These are phyloP conservation scores for Ceratocystis destructans DNA, from an alignment of 2,329 filamentous ascomycete species.

Conservation along the genomic window DNA sequence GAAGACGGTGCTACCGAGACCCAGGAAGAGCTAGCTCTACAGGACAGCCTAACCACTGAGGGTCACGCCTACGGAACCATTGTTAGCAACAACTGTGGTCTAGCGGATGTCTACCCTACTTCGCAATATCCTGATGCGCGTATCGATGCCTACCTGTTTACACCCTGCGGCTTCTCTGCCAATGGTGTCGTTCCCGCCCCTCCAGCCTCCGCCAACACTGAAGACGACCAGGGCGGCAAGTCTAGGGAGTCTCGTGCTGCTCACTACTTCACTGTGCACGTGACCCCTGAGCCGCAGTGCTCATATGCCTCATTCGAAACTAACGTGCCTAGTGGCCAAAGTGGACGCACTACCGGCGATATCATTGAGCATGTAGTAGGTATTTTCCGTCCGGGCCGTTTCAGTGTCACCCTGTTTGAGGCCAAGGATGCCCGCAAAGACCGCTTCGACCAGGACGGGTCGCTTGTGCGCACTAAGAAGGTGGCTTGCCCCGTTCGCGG, in stretches of 20 bases:
- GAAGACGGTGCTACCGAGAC: slow-evolving; percentile 31
- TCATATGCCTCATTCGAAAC: slow-evolving; percentile 98
- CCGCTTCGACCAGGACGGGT: slow-evolving; percentile 14
- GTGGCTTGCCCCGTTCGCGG: slow-evolving; percentile 50
- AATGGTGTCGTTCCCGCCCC: slow-evolving; percentile 87
- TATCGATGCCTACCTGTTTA: slow-evolving; percentile 92
- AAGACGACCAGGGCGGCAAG: slow-evolving; percentile 15
- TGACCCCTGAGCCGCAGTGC: slow-evolving; percentile 92
- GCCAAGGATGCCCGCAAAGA: slow-evolving; percentile 43
- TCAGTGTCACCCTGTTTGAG: slow-evolving; percentile 94
- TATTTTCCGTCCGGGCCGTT: slow-evolving; percentile 96
- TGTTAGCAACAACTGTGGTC: slow-evolving; percentile 77
- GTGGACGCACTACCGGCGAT: slow-evolving; percentile 74
- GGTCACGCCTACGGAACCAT: slow-evolving; percentile 87
- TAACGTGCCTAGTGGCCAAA: slow-evolving; percentile 83
- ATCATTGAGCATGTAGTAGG: slow-evolving; percentile 86
- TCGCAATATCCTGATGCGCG: slow-evolving; percentile 81
- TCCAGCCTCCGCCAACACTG: slow-evolving; percentile 31
- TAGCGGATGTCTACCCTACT: slow-evolving; percentile 77
- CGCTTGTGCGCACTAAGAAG: slow-evolving; percentile 30
- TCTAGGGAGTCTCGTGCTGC: slow-evolving; percentile 33
- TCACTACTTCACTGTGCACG: slow-evolving; percentile 97
- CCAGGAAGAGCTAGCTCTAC: slow-evolving; percentile 38
- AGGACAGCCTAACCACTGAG: slow-evolving; percentile 67
- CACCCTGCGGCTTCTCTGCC: slow-evolving; percentile 90